A percentile compares a stretch with the other conserved stretches of the same genome.
These are phyloP conservation scores for Rosa chinensis DNA, from an alignment of 306 rosid species.

Conservation along the genomic window DNA sequence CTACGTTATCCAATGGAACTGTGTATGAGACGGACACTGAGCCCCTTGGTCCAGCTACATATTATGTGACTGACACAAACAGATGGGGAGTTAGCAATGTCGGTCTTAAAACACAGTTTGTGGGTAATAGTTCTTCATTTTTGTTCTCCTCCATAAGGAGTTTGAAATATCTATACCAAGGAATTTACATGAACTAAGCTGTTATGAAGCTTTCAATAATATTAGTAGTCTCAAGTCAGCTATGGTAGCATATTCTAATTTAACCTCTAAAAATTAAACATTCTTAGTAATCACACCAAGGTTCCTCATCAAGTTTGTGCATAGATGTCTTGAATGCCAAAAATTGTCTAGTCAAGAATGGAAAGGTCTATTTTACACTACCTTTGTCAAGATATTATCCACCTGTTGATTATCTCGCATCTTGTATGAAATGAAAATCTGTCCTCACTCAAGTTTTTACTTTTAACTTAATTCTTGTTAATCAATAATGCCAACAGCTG, in stretches of 20 bases:
- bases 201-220: neutral
- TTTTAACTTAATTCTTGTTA: neutral
- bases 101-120: conserved; percentile 31
- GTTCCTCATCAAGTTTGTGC: neutral
- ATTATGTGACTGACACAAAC: conserved; percentile 48
- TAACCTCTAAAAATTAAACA: neutral
- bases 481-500: neutral
- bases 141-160: neutral
- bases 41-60: conserved; percentile 67
- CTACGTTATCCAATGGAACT: conserved; percentile 35
- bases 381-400: neutral
- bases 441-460: neutral
- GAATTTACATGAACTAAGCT: neutral
- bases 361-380: neutral
- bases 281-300: neutral
- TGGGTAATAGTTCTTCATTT: conserved; percentile 7
- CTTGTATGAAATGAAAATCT: neutral
- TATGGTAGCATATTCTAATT: neutral
- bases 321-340: neutral
- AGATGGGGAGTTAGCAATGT: conserved; percentile 83
- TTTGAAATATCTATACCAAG: neutral
- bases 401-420: neutral
- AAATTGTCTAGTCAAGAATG: neutral
- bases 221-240: neutral
- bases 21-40: conserved; percentile 48